phyloP scores from a whole-genome alignment of 148 eudicot species.

The Amaranthus cruentus region DNA sequence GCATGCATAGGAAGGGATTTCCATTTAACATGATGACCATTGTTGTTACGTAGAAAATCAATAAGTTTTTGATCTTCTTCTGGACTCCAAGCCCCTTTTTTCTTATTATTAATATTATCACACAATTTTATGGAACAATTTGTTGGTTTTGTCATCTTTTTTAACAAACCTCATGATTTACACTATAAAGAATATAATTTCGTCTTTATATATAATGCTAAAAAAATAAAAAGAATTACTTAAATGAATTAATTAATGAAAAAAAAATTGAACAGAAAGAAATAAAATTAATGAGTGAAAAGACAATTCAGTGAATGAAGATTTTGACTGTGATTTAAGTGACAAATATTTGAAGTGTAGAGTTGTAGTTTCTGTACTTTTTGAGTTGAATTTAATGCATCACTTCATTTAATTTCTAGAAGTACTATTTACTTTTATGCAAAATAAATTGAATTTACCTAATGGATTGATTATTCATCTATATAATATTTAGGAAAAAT shows the following conservation, averaged over 20 bases:
- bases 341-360: conserved; percentile 9
- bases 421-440: background rate
- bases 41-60: conserved; percentile 16
- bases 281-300: conserved; percentile 16
- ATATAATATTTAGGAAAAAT: too few species aligned
- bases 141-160: conserved; percentile 8
- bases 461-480: too few species aligned
- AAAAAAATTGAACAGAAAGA: background rate
- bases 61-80: conserved; percentile 30
- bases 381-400: background rate
- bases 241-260: background rate
- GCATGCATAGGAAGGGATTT: conserved; percentile 30
- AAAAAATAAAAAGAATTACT: background rate
- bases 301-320: conserved; percentile 20
- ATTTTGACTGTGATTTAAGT: conserved; percentile 3
- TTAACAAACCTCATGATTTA: background rate
- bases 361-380: background rate
- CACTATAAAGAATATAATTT: background rate
- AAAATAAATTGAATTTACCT: background rate
- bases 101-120: background rate
- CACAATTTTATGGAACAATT: background rate
- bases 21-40: conserved; percentile 20
- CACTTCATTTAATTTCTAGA: background rate
- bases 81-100: conserved; percentile 25
- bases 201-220: background rate